phyloP scores from a whole-genome alignment of 2,329 filamentous ascomycete genomes.

The Cladosporium oxysporum region DNA sequence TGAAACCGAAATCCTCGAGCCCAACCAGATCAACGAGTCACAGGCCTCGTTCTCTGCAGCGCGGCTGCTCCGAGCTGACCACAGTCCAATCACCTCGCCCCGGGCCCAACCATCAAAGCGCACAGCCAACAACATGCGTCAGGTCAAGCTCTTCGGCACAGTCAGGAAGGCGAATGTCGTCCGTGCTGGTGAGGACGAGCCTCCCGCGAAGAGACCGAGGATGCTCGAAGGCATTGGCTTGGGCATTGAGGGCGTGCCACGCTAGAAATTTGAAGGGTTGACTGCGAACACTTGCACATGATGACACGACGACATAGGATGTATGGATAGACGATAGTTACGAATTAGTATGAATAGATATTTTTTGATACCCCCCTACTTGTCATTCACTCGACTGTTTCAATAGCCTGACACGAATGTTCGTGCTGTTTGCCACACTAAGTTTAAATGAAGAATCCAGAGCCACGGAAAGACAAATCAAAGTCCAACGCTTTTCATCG shows the following conservation, averaged over 20 bases:
- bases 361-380: background rate
- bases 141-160: slow-evolving; percentile 64
- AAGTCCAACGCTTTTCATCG: background rate
- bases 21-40: slow-evolving; percentile 61
- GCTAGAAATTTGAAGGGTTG: background rate
- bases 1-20: slow-evolving; percentile 63
- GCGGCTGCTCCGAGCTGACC: slow-evolving; percentile 56
- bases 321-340: slow-evolving; percentile 2
- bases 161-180: slow-evolving; percentile 58
- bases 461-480: background rate
- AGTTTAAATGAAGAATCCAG: background rate
- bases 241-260: slow-evolving; percentile 48
- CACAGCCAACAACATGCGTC: slow-evolving; percentile 43
- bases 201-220: slow-evolving; percentile 54
- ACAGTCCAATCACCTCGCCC: slow-evolving; percentile 32
- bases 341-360: slow-evolving; percentile 9
- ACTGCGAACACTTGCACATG: background rate
- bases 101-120: slow-evolving; percentile 35
- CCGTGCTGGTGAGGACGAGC: slow-evolving; percentile 31
- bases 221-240: slow-evolving; percentile 54
- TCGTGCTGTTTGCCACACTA: background rate
- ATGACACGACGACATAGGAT: background rate
- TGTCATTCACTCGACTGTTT: background rate
- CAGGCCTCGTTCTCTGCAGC: slow-evolving; percentile 77
- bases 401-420: background rate